Evolutionary conservation across 192 early-diverging fungal species (phyloP).

Genomic region (Rhizoclosmatium globosum): DNA sequence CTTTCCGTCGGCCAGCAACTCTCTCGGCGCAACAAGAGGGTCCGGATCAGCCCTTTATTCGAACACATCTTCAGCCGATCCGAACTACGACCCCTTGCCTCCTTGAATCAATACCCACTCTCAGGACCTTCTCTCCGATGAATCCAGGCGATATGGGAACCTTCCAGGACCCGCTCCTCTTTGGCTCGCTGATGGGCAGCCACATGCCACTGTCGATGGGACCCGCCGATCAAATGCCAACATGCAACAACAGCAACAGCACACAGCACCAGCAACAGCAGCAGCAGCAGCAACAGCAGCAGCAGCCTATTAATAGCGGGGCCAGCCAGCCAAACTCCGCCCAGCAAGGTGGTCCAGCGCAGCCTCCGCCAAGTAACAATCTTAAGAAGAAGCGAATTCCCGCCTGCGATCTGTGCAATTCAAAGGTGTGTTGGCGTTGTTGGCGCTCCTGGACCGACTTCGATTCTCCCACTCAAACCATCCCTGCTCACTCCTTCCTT

Average conservation of each 20-base stretch:
- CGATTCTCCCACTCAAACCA: no score
- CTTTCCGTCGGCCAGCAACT: background rate
- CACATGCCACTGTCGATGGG: background rate
- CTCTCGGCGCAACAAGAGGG: no score
- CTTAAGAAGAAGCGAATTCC: slow-evolving; percentile 18
- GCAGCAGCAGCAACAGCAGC: no score
- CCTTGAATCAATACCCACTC: no score
- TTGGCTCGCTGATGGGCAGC: no score
- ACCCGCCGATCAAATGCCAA: background rate
- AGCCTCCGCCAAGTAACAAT: background rate
- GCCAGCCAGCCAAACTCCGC: background rate
- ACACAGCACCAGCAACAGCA: background rate
- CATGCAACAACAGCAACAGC: background rate
- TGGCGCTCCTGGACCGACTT: background rate
- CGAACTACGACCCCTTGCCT: no score
- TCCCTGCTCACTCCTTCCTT: background rate
- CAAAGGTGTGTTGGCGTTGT: slow-evolving; percentile 2
- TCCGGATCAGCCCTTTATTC: no score
- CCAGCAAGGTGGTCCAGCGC: background rate
- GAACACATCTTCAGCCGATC: no score
- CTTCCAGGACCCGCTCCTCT: no score
- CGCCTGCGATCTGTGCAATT: slow-evolving; percentile 24
- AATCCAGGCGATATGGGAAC: no score
- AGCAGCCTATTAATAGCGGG: background rate
- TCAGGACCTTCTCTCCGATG: no score